Evolutionary conservation across 805 yeast genomes (phyloP).

Genomic region (Clavispora phyllophila): DNA sequence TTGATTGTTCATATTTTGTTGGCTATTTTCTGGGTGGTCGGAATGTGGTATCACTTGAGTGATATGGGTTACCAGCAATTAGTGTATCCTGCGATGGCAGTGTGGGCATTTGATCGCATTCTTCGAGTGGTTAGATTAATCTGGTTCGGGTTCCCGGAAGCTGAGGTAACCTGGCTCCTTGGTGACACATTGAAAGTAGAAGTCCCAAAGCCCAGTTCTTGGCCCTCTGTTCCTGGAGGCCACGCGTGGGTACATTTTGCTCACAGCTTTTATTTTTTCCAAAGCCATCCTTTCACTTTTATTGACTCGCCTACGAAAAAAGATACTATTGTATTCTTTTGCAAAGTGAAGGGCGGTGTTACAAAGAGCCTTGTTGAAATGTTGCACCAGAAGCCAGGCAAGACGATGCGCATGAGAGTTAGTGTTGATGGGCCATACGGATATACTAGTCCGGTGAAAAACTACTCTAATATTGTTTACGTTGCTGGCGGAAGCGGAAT

Average conservation of each 20-base stretch:
- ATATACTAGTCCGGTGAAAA: constrained; percentile 40
- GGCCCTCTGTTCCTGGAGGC: constrained; percentile 37
- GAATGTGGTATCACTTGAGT: constrained; percentile 13
- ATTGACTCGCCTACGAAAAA: constrained; percentile 16
- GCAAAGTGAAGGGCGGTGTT: constrained; percentile 36
- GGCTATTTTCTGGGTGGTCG: constrained; percentile 12
- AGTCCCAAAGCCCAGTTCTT: constrained; percentile 31
- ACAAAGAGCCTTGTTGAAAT: constrained; percentile 28
- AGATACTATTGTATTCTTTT: constrained; percentile 25
- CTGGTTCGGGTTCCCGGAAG: constrained; percentile 32
- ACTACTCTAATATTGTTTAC: constrained; percentile 51
- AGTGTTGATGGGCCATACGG: constrained; percentile 72
- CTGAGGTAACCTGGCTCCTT: constrained; percentile 24
- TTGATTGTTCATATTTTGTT: constrained; percentile 14
- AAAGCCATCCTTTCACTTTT: constrained; percentile 40
- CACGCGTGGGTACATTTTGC: constrained; percentile 37
- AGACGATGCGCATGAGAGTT: constrained; percentile 25
- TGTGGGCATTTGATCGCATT: constrained; percentile 35
- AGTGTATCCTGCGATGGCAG: constrained; percentile 12
- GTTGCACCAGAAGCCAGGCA: constrained; percentile 27
- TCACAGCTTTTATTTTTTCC: constrained; percentile 34
- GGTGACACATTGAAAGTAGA: constrained; percentile 35
- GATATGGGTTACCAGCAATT: constrained; percentile 6
- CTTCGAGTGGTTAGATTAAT: constrained; percentile 24
- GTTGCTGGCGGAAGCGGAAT: constrained; percentile 76